Evolutionary conservation across 1,284 basidiomycete species (phyloP).

Genomic region (Cutaneotrichosporon curvatum): DNA sequence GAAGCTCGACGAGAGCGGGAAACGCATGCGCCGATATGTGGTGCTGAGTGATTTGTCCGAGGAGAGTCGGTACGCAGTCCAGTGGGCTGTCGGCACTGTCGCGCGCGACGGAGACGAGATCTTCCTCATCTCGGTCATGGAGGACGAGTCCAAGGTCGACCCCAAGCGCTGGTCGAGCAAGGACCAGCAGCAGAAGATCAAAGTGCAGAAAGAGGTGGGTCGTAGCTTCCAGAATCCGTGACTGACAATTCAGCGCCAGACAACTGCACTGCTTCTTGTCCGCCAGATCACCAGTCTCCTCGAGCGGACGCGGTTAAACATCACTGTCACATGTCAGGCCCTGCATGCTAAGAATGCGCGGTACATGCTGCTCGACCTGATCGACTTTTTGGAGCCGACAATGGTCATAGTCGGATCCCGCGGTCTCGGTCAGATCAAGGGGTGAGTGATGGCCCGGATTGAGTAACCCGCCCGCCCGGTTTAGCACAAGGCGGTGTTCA

Average conservation of each 20-base stretch:
- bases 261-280: constrained; percentile 73
- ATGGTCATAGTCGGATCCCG: constrained; percentile 95
- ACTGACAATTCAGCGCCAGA: constrained; percentile 60
- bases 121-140: constrained; percentile 79
- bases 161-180: constrained; percentile 59
- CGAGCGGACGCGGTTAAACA: constrained; percentile 80
- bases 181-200: constrained; percentile 67
- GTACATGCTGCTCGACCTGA: constrained; percentile 87
- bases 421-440: constrained; percentile 81
- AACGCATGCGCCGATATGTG: constrained; percentile 66
- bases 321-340: constrained; percentile 83
- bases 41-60: constrained; percentile 91
- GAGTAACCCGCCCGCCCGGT: too few species aligned
- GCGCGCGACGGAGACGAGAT: constrained; percentile 89
- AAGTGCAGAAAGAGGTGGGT: constrained; percentile 78
- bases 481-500: too few species aligned
- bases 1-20: constrained; percentile 52
- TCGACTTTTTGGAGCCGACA: constrained; percentile 82
- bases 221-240: background rate
- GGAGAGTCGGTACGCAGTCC: constrained; percentile 82
- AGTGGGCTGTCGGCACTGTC: constrained; percentile 96
- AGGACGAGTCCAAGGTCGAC: constrained; percentile 89
- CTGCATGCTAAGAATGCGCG: constrained; percentile 91
- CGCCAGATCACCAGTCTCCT: constrained; percentile 82
- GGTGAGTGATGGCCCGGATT: constrained; percentile 58